Conservation (phyloP, 2,329 filamentous ascomycete genomes). For the Metarhizium humberi region DNA sequence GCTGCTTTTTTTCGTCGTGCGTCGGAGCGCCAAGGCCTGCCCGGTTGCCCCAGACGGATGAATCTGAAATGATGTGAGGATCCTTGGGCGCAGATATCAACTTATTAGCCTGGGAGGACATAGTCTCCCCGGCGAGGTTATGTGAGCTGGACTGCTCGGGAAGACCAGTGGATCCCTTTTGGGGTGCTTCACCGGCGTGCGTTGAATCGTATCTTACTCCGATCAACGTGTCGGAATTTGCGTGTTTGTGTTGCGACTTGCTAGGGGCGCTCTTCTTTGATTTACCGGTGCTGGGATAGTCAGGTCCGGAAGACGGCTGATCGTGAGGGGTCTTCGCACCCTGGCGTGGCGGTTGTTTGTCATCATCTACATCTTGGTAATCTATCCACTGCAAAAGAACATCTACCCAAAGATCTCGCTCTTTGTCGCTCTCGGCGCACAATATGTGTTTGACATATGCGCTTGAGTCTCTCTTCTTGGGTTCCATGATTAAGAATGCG, state of each 20-base stretch:
- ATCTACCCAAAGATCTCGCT: constrained; percentile 91
- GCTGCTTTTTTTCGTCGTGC: constrained; percentile 65
- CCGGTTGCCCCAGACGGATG: constrained; percentile 79
- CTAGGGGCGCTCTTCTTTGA: constrained; percentile 22
- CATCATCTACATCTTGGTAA: constrained; percentile 51
- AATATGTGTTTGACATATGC: constrained; percentile 87
- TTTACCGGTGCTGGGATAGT: constrained; percentile 14
- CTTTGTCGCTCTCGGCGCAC: constrained; percentile 87
- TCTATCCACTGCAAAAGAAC: constrained; percentile 85
- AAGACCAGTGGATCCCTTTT: constrained; percentile 27
- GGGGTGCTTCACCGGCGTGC: constrained; percentile 41
- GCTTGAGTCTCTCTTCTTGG: constrained; percentile 88
- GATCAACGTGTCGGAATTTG: constrained; percentile 39
- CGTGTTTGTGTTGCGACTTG: constrained; percentile 25
- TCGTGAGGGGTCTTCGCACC: constrained; percentile 26
- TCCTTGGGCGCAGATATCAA: constrained; percentile 81
- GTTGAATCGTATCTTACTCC: constrained; percentile 50
- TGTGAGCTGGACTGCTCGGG: constrained; percentile 24
- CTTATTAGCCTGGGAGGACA: constrained; percentile 29
- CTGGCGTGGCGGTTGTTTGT: constrained; percentile 15
- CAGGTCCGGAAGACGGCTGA: constrained; percentile 26
- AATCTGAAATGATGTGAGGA: constrained; percentile 72
- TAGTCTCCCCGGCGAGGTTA: constrained; percentile 22
- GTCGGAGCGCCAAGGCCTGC: constrained; percentile 38
- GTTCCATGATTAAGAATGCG: constrained; percentile 88